Base-by-base conservation (phyloP, 768 basidiomycete species). In the Cytidiella melzeri region DNA sequence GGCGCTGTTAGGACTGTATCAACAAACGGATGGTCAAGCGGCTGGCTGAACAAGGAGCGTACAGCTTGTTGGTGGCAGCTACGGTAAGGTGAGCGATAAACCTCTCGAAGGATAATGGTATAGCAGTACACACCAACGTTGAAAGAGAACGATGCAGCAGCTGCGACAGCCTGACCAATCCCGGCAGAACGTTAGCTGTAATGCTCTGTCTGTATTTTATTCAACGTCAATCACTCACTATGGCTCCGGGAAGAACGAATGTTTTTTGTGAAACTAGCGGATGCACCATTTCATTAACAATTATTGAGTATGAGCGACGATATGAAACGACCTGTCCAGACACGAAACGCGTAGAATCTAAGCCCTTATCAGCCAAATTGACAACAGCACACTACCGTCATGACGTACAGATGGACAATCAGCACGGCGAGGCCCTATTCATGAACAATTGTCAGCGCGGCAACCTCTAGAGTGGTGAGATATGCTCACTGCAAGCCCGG, bases 341-440 rank as follows among this genome's bases (percentile, higher is more conserved):
- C 38, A 18, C 59, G 57, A 40, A 37, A 47, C 6, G 59, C 55
- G 38, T 56, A 61, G 40, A 46, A 61, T 12, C 59, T 61, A 41
- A 3, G n/a, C n/a, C n/a, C n/a, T n/a, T n/a, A n/a, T n/a, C n/a
- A n/a, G n/a, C n/a, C n/a, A n/a, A n/a, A n/a, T n/a, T n/a, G n/a
- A n/a, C n/a, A n/a, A n/a, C n/a, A n/a, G n/a, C n/a, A n/a, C n/a
- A n/a, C n/a, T n/a, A n/a, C n/a, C n/a, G n/a, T n/a, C n/a, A n/a
- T n/a, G n/a, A n/a, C n/a, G n/a, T n/a, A n/a, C n/a, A n/a, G n/a
- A n/a, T n/a, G n/a, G n/a, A n/a, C n/a, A n/a, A n/a, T n/a, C n/a
- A n/a, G n/a, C n/a, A n/a, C n/a, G n/a, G n/a, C n/a, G n/a, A n/a
- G n/a, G n/a, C n/a, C n/a, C n/a, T n/a, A n/a, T n/a, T n/a, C n/a